These are phyloP conservation scores for Sicyos baderoa DNA, from an alignment of 306 rosid genomes.

Conservation along the genomic window DNA sequence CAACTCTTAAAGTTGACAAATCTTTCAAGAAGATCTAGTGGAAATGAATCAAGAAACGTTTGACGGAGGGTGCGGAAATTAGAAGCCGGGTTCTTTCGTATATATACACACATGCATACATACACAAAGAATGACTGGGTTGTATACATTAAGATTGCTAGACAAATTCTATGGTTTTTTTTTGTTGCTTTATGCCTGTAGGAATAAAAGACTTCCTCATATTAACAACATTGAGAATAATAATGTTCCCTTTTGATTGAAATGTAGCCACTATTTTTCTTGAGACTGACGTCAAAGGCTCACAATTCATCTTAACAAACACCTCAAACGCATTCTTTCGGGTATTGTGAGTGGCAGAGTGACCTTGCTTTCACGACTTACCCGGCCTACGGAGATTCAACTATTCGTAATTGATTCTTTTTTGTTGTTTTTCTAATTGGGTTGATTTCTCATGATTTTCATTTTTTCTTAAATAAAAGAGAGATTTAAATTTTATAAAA, in stretches of 20 bases:
- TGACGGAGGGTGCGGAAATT: background rate
- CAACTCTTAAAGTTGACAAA: background rate
- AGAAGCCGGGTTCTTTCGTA: conserved; percentile 2
- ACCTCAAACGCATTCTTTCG: no score
- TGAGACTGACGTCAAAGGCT: conserved; percentile 8
- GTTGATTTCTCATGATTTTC: no score
- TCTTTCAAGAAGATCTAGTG: no score
- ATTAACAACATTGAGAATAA: background rate
- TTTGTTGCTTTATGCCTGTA: background rate
- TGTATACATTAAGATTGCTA: background rate
- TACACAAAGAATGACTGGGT: background rate
- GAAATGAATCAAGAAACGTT: background rate
- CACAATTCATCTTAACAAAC: background rate
- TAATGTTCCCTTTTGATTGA: background rate
- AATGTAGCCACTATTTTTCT: background rate
- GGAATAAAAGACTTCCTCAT: background rate
- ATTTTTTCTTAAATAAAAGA: no score
- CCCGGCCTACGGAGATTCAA: no score
- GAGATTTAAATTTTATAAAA: no score
- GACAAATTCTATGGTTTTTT: background rate
- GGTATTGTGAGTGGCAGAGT: no score
- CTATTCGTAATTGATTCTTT: no score
- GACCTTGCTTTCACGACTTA: no score
- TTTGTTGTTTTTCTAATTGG: no score
- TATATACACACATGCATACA: background rate